These are phyloP conservation scores for Eucalyptus caleyi DNA, from an alignment of 345 rosid genomes.

Conservation along the genomic window DNA sequence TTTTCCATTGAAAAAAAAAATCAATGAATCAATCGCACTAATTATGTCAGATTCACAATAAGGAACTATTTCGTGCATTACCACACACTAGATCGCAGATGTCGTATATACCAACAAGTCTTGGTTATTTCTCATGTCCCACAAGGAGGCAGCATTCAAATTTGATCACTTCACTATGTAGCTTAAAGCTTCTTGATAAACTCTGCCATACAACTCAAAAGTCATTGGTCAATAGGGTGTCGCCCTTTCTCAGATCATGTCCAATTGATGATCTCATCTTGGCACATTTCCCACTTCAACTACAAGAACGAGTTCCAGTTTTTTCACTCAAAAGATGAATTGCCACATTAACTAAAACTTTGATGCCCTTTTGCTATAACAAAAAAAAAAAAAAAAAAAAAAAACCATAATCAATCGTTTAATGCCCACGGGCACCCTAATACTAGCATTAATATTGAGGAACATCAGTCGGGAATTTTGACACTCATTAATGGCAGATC, in stretches of 20 bases:
- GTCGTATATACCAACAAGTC: not conserved
- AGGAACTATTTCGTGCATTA: not conserved
- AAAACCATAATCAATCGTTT: too few relatives aligned
- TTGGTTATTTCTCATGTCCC: not conserved
- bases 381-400: accelerated
- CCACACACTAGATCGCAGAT: not conserved
- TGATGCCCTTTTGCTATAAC: too few relatives aligned
- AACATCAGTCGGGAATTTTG: not conserved
- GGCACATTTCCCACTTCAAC: not conserved
- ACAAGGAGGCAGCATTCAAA: not conserved
- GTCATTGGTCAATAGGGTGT: not conserved
- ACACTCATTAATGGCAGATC: not conserved
- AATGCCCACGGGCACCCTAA: not conserved
- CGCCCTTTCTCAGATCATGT: not conserved
- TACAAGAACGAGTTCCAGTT: not conserved
- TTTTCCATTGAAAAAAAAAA: not conserved
- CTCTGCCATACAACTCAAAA: not conserved
- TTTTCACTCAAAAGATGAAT: not conserved
- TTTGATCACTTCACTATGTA: not conserved
- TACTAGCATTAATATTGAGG: not conserved
- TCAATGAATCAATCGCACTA: not conserved
- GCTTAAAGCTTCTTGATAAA: not conserved
- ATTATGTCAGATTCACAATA: not conserved
- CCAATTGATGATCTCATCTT: not conserved
- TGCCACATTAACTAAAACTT: not conserved